Evolutionary conservation across 257 asterid species (phyloP).

Genomic region (Rauvolfia tetraphylla): DNA sequence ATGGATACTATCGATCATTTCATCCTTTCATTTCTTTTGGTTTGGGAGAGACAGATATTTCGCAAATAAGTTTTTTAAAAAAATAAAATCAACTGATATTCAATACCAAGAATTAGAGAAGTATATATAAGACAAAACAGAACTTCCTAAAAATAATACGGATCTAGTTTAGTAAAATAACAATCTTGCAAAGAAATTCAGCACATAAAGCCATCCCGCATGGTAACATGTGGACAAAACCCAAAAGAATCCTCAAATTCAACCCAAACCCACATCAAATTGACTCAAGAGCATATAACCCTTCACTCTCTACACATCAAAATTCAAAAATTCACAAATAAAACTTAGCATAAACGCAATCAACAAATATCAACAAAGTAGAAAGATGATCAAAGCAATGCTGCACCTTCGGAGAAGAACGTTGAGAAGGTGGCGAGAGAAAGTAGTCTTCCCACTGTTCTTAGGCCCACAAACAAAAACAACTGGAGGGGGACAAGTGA

Average conservation of each 20-base stretch:
- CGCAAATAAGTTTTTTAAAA: neutral
- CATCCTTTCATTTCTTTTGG: neutral
- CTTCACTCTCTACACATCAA: neutral
- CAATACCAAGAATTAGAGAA: neutral
- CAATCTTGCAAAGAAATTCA: neutral
- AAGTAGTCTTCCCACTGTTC: slow-evolving; percentile 83
- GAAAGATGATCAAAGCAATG: neutral
- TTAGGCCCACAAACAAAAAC: slow-evolving; percentile 82
- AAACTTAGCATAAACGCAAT: neutral
- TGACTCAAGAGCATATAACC: neutral
- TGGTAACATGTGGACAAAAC: neutral
- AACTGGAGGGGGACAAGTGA: slow-evolving; percentile 36
- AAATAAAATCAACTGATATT: neutral
- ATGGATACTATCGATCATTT: neutral
- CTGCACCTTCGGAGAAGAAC: slow-evolving; percentile 68
- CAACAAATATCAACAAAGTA: neutral
- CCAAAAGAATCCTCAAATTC: neutral
- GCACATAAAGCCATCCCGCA: neutral
- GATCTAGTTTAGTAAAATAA: neutral
- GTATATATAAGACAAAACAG: neutral
- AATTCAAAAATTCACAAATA: neutral
- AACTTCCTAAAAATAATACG: neutral
- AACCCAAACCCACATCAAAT: neutral
- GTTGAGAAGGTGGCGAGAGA: slow-evolving; percentile 81
- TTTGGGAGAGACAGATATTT: neutral